Base-by-base conservation (phyloP, 495 filamentous ascomycete genomes). In the Penicillium cataractarum region DNA sequence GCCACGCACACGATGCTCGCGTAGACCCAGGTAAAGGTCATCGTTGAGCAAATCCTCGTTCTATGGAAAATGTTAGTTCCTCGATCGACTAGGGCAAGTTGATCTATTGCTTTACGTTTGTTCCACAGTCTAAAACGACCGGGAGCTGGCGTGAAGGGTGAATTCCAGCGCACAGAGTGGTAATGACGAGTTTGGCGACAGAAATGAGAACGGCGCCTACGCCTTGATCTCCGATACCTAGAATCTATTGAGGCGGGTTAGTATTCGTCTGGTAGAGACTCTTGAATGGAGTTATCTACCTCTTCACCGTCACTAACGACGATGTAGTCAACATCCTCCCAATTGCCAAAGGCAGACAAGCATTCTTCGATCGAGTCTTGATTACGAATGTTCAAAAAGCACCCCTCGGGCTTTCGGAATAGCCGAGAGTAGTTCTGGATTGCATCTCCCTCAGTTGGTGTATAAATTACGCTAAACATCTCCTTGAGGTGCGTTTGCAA, bases 141-240 rank as follows among this genome's bases (percentile, higher is more conserved):
- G 93, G 90, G 0, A 96, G 75, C 33, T 91, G 90, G 50, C 92
- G 79, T 29, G 87, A 86, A 13, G 92, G 92, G 71, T 95, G 89
- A 33, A 97, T 89, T 1, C 92, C 93, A 37, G 89, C 92, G 74
- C 93, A 96, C 0, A 94, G 71, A 0, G 93, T 95, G 37, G 90
- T 92, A 33, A 96, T 78, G 7, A 88, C 88, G 15, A 96, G 78
- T 69, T 97, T 97, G 3, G 92, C 92, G 1, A 92, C 81, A 3
- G 89, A 91, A 55, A 97, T 97, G 17, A 95, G 76, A 55, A 97
- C 91, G 7, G 88, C 92, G 15, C 93, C 93, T 5, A 91, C 89
- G n/a, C 93, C 92, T 74, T 96, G 92, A 69, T 96, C 92, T 3
- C 92, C 93, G 57, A 97, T 94, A 0, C 92, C 92, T 6, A 96